Percentiles rank a stretch among this genome's conserved stretches.
These are phyloP conservation scores for Fusarium siculi DNA, from an alignment of 2,329 filamentous ascomycete species.

Conservation along the genomic window DNA sequence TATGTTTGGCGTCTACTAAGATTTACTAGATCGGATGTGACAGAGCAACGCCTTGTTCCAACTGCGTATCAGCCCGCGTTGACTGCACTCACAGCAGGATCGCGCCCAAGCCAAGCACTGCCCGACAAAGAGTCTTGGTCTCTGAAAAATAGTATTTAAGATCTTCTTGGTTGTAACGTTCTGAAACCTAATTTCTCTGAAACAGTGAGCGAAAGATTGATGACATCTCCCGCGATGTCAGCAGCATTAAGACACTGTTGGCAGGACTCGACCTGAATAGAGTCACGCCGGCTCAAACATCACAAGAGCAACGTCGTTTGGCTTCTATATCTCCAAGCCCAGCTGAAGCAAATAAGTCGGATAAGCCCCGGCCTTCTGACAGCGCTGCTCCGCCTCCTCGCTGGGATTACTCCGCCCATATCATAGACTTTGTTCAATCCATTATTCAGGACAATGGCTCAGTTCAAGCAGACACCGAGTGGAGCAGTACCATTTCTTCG, in stretches of 20 bases:
- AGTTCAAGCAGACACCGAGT: background rate
- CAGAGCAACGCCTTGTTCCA: slow-evolving; percentile 41
- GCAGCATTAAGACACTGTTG: slow-evolving; percentile 46
- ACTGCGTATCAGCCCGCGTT: slow-evolving; percentile 48
- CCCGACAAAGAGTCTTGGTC: slow-evolving; percentile 50
- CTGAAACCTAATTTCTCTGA: rapidly evolving
- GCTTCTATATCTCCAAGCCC: no score
- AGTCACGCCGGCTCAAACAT: background rate
- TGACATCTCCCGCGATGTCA: slow-evolving; percentile 47
- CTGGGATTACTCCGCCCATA: slow-evolving; percentile 49
- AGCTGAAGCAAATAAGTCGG: rapidly evolving
- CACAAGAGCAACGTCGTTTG: background rate
- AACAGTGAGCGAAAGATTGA: slow-evolving; percentile 53
- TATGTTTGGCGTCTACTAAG: background rate
- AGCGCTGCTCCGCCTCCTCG: background rate
- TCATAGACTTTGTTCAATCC: slow-evolving; percentile 49
- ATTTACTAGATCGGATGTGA: slow-evolving; percentile 31
- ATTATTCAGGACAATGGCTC: slow-evolving; percentile 3
- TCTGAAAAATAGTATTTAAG: slow-evolving; percentile 50
- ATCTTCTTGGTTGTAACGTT: rapidly evolving
- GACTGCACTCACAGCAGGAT: slow-evolving; percentile 48
- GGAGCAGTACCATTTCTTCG: slow-evolving; percentile 8
- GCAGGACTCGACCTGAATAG: slow-evolving; percentile 25
- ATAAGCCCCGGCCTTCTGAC: rapidly evolving
- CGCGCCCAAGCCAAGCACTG: slow-evolving; percentile 34